Evolutionary conservation across 1,284 basidiomycete species (phyloP), one percentile per base, ranked within the genome.

Genomic region (Boletus sp.): DNA sequence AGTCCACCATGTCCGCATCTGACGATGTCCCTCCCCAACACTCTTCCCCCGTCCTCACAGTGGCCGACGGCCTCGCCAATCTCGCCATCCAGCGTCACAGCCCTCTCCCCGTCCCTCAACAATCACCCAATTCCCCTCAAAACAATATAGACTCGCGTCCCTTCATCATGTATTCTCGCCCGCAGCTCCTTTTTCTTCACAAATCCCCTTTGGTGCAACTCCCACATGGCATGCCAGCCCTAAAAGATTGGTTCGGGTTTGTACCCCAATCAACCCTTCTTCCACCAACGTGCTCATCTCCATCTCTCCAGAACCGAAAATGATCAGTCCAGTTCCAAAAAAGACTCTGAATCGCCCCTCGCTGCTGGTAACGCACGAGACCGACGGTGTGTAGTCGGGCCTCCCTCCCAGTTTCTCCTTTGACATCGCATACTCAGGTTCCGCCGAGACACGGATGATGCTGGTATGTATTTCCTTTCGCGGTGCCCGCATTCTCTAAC

Each of bases 241-340:
- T 93, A 47, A 89, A 84, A 68, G 80, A 85, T 39, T 93, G 91
- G 91, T 93, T 91, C 69, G 91, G 91, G 89, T 92, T 66, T 53
- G 81, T 66, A 43, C 40, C 49, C 44, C 8, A 17, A 14, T 40
- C 50, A 33, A 38, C 20, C 37, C 26, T 35, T 38, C 48, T 46
- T 34, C 57, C 56, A 17, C 2, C 32, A 40, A 2, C 34, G 12
- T 46, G 56, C 53, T 66, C 51, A 57, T 58, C 49, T 39, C 52
- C 33, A 53, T 44, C 35, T 44, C 35, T 54, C 64, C 68, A 72
- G 80, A 63, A 65, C 74, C 59, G 81, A 84, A 72, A 73, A 77
- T 55, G 84, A 86, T 62, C 76, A 77, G 64, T 64, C 66, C 52
- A 65, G 73, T 33, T 72, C 68, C 41, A 87, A 83, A 73, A 88